Conservation (phyloP, 2,329 filamentous ascomycete species). For the Colletotrichum gloeosporioides region DNA sequence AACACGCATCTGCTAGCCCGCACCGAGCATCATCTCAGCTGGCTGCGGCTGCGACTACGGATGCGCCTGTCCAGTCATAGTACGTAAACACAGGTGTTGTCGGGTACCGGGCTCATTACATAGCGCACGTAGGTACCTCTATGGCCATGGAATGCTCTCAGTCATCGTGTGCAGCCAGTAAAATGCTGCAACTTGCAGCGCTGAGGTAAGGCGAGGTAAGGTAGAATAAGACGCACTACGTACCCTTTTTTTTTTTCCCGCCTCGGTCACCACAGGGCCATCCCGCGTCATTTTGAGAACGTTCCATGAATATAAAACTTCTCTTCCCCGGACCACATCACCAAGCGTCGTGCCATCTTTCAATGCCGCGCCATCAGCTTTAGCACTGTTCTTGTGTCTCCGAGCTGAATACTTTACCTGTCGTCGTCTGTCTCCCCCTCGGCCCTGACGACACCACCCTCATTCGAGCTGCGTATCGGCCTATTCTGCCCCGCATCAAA, state of each 20-base stretch:
- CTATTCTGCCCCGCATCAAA: slow-evolving; percentile 2
- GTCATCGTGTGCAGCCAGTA: not conserved
- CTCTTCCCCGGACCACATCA: not conserved
- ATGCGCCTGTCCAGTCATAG: not conserved
- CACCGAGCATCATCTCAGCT: not conserved
- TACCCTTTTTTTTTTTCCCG: slow-evolving; percentile 1
- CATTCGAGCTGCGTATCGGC: not conserved
- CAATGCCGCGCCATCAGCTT: not conserved
- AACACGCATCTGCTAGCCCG: not conserved
- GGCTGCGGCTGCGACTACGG: not conserved
- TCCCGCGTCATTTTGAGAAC: slow-evolving; percentile 6
- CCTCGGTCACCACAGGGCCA: not conserved
- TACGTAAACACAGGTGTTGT: not conserved
- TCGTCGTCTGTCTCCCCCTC: not conserved
- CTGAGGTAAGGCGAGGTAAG: not conserved
- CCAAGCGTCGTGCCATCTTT: not conserved
- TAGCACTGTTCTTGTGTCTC: not conserved
- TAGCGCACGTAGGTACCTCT: not conserved
- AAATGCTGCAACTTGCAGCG: not conserved
- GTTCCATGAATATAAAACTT: not conserved
- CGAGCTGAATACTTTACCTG: not conserved
- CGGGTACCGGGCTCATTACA: not conserved
- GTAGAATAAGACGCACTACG: not conserved
- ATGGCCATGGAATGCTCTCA: not conserved
- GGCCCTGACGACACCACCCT: not conserved